Evolutionary conservation across 768 basidiomycete genomes (phyloP).

Genomic region (Sarcomyxa edulis): DNA sequence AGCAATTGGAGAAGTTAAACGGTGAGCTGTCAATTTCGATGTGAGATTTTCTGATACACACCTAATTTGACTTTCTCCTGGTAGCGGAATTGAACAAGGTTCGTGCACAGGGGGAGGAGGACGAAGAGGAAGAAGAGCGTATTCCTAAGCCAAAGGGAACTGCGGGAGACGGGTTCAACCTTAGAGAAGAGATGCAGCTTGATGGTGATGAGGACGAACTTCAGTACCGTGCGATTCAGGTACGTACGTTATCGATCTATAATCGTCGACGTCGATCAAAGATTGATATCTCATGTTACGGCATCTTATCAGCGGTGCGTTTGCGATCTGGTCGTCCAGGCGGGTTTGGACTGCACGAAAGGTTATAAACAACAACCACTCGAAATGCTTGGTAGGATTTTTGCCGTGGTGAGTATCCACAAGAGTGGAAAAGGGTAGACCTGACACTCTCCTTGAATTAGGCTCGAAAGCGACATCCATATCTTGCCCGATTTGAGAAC

Average conservation of each 20-base stretch:
- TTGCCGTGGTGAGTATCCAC: constrained; percentile 1
- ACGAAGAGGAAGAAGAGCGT: neutral
- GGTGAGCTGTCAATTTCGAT: too few species aligned
- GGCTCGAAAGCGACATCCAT: constrained; percentile 5
- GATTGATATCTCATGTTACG: neutral
- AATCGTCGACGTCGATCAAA: too few species aligned
- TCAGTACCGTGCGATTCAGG: constrained; percentile 6
- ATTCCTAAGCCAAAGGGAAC: constrained; percentile 9
- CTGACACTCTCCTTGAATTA: neutral
- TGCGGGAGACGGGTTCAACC: constrained; percentile 9
- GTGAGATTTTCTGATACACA: too few species aligned
- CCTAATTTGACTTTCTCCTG: neutral
- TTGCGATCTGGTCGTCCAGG: neutral
- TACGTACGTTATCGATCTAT: too few species aligned
- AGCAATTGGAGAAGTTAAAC: neutral
- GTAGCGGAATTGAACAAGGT: neutral
- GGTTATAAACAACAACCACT: constrained; percentile 1
- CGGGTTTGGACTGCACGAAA: constrained; percentile 1
- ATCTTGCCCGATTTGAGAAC: constrained; percentile 5
- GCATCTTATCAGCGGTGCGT: neutral
- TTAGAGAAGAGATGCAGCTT: constrained; percentile 10
- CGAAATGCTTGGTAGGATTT: neutral
- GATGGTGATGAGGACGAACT: constrained; percentile 3
- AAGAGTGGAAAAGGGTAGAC: neutral
- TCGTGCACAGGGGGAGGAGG: neutral